phyloP scores from a whole-genome alignment of 2,329 filamentous ascomycete genomes.

The Thyridium curvatum region DNA sequence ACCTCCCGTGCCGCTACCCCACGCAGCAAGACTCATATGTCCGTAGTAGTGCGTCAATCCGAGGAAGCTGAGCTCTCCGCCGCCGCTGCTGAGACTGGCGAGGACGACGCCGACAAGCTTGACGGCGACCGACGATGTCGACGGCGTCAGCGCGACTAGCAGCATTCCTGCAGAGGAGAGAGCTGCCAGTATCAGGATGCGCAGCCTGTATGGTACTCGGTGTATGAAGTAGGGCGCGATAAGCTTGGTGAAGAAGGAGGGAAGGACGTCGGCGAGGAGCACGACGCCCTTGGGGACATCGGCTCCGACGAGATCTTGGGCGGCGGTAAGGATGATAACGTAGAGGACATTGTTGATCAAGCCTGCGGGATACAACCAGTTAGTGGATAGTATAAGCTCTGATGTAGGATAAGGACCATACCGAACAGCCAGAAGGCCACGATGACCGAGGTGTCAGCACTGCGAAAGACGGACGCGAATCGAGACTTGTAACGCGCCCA shows the following conservation, averaged over 20 bases:
- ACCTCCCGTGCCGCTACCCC: constrained; percentile 88
- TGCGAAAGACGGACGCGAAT: constrained; percentile 55
- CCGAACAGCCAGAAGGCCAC: constrained; percentile 92
- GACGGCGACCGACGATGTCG: constrained; percentile 55
- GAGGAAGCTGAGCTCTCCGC: constrained; percentile 85
- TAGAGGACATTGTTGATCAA: constrained; percentile 97
- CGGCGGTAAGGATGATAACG: constrained; percentile 91
- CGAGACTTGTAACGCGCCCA: constrained; percentile 70
- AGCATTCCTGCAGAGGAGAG: constrained; percentile 85
- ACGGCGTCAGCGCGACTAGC: constrained; percentile 73
- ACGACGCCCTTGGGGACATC: constrained; percentile 84
- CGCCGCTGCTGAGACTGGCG: constrained; percentile 79
- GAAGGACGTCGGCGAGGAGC: constrained; percentile 85
- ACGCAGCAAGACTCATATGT: constrained; percentile 76
- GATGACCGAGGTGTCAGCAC: constrained; percentile 65
- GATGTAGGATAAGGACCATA: constrained; percentile 37
- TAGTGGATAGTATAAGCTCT: too few species aligned
- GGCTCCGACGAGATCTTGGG: constrained; percentile 88
- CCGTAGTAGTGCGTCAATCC: constrained; percentile 93
- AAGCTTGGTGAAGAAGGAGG: constrained; percentile 83
- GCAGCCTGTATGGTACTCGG: constrained; percentile 69
- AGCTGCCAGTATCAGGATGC: constrained; percentile 67
- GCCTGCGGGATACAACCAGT: constrained; percentile 40
- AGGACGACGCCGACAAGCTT: constrained; percentile 82
- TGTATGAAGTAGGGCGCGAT: constrained; percentile 93